These are phyloP conservation scores for Botryotinia convoluta DNA, from an alignment of 2,329 filamentous ascomycete genomes.

Conservation along the genomic window DNA sequence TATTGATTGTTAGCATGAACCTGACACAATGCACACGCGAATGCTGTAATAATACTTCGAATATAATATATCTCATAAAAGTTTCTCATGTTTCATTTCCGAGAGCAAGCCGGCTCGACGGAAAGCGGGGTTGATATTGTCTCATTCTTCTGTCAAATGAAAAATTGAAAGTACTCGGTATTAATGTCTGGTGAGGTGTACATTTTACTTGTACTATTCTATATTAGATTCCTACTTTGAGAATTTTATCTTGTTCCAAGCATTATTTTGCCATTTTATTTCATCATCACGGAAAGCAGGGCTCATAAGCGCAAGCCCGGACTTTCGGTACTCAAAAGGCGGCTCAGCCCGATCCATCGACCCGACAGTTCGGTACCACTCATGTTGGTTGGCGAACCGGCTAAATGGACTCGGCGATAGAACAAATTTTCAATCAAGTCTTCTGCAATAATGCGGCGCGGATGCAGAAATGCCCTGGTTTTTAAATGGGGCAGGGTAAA, in stretches of 20 bases:
- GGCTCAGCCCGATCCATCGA: not conserved
- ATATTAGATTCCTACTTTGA: not conserved
- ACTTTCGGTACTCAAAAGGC: not conserved
- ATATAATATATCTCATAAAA: not conserved
- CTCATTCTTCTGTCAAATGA: not conserved
- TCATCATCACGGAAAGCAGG: not conserved
- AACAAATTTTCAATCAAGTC: not conserved
- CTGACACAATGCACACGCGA: slow-evolving; percentile 7
- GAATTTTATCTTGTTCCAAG: not conserved
- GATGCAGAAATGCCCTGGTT: not conserved
- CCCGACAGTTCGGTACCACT: not conserved
- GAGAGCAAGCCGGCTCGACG: not conserved
- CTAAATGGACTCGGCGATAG: not conserved
- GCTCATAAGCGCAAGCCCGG: not conserved
- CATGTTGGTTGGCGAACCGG: not conserved
- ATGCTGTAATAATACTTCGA: slow-evolving; percentile 16
- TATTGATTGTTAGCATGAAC: not conserved
- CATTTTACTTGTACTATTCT: not conserved
- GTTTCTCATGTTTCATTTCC: not conserved
- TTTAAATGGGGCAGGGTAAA: not conserved
- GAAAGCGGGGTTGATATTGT: not conserved
- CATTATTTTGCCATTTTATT: not conserved
- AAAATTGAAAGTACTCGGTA: not conserved
- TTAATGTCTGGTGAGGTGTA: not conserved
- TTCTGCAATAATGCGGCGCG: not conserved